phyloP scores from a whole-genome alignment of 352 stramenopile genomes.

The Globisporangium takayamanum region DNA sequence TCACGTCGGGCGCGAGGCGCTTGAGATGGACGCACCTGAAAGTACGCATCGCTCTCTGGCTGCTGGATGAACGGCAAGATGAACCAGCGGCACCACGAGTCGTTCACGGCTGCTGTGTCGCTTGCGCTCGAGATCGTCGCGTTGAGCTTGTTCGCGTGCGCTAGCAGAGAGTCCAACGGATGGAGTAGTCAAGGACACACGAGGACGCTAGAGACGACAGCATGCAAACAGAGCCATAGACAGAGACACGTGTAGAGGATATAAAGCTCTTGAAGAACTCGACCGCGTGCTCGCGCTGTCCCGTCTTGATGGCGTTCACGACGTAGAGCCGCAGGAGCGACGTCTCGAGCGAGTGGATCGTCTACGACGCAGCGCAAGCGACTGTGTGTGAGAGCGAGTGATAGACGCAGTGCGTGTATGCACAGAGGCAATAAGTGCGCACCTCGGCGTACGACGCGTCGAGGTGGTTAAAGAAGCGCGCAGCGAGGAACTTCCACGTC shows the following conservation, averaged over 20 bases:
- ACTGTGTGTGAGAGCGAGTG: background rate
- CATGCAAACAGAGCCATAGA: background rate
- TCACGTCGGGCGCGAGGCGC: background rate
- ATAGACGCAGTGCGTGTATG: background rate
- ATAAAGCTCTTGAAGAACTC: constrained; percentile 71
- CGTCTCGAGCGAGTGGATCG: constrained; percentile 55
- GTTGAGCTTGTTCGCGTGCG: constrained; percentile 60
- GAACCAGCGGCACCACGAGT: constrained; percentile 80
- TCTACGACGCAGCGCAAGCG: constrained; percentile 21
- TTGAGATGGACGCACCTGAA: constrained; percentile 26
- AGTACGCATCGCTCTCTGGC: constrained; percentile 68
- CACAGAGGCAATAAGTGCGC: constrained; percentile 2
- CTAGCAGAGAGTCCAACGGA: background rate
- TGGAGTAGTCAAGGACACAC: constrained; percentile 16
- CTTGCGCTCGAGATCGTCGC: constrained; percentile 23
- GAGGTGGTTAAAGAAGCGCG: constrained; percentile 74
- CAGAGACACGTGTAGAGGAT: constrained; percentile 20
- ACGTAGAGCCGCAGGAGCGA: constrained; percentile 70
- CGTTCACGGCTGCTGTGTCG: constrained; percentile 13
- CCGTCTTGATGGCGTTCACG: constrained; percentile 67
- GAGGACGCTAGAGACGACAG: background rate
- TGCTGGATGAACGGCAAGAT: constrained; percentile 72
- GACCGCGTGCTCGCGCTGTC: constrained; percentile 55
- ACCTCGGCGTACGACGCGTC: constrained; percentile 66
- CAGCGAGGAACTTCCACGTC: constrained; percentile 73